These are phyloP conservation scores for Tephrocybe rancida DNA, from an alignment of 768 basidiomycete species.

Conservation along the genomic window DNA sequence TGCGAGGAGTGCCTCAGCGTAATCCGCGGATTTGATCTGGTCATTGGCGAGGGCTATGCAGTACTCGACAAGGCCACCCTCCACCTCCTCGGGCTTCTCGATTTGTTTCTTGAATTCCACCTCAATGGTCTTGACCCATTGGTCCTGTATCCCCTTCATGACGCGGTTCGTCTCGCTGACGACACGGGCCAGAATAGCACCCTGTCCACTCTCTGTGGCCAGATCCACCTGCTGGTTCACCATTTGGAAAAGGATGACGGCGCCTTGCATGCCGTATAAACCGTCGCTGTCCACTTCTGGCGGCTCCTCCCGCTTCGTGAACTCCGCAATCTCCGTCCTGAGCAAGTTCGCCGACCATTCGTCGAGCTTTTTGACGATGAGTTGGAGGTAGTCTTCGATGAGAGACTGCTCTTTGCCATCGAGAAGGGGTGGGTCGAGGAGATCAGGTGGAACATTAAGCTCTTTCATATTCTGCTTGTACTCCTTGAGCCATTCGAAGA, in stretches of 20 bases:
- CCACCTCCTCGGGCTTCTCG: conserved; percentile 86
- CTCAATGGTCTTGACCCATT: conserved; percentile 86
- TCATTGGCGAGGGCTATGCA: conserved; percentile 97
- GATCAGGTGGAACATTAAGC: conserved; percentile 77
- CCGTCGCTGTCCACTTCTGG: conserved; percentile 91
- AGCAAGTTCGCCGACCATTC: conserved; percentile 96
- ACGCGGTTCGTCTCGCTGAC: conserved; percentile 87
- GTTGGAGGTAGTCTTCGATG: conserved; percentile 92
- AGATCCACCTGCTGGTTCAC: conserved; percentile 96
- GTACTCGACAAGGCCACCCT: conserved; percentile 92
- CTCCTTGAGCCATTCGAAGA: conserved; percentile 95
- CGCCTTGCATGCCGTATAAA: conserved; percentile 87
- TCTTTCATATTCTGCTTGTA: conserved; percentile 96
- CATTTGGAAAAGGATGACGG: conserved; percentile 97
- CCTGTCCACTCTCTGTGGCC: conserved; percentile 94
- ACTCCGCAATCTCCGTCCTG: conserved; percentile 86
- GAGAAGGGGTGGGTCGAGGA: conserved; percentile 87
- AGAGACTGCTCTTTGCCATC: conserved; percentile 93
- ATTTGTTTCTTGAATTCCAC: conserved; percentile 84
- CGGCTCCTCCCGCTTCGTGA: conserved; percentile 78
- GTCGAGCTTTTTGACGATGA: conserved; percentile 94
- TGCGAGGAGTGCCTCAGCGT: conserved; percentile 81
- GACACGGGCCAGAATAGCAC: conserved; percentile 88
- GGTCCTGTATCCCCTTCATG: conserved; percentile 85
- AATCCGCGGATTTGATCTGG: conserved; percentile 95